phyloP scores from a whole-genome alignment of 768 basidiomycete species.

The Termitomyces sp. region DNA sequence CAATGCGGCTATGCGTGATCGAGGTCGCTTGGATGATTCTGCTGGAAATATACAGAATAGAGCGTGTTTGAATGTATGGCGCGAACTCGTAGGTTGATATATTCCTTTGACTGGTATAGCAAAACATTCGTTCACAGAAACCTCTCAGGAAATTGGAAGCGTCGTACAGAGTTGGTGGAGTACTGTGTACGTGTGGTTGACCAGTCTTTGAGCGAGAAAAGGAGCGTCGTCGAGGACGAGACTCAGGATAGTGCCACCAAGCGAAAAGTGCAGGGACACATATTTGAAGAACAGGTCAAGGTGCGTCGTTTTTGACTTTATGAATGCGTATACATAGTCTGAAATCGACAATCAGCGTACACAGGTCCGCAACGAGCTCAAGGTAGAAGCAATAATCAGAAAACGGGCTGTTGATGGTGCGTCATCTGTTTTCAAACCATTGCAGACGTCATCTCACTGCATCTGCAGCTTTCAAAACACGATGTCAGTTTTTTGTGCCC shows the following conservation, averaged over 20 bases:
- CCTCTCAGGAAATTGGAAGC: constrained; percentile 57
- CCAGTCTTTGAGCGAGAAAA: constrained; percentile 53
- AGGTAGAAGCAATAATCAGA: constrained; percentile 67
- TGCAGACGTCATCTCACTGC: neutral
- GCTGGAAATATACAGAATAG: constrained; percentile 58
- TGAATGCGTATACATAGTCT: neutral
- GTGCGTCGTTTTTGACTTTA: constrained; percentile 24
- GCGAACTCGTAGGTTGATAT: constrained; percentile 67
- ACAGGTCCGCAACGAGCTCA: constrained; percentile 70
- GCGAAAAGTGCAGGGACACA: constrained; percentile 47
- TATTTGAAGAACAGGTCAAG: constrained; percentile 69
- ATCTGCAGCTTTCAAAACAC: constrained; percentile 61
- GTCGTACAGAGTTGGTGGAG: constrained; percentile 64
- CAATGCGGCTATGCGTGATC: constrained; percentile 69
- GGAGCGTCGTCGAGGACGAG: constrained; percentile 33
- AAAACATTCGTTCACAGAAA: constrained; percentile 9
- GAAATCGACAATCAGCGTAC: constrained; percentile 41
- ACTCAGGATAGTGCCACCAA: constrained; percentile 37
- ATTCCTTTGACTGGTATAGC: constrained; percentile 13
- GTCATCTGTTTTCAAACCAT: constrained; percentile 14
- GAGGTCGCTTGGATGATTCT: constrained; percentile 43
- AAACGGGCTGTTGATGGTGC: constrained; percentile 66
- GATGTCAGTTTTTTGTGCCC: constrained; percentile 76
- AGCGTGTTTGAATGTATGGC: constrained; percentile 74
- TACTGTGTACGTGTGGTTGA: constrained; percentile 75